phyloP scores from a whole-genome alignment of 768 basidiomycete genomes.

The Agaricus blazei region DNA sequence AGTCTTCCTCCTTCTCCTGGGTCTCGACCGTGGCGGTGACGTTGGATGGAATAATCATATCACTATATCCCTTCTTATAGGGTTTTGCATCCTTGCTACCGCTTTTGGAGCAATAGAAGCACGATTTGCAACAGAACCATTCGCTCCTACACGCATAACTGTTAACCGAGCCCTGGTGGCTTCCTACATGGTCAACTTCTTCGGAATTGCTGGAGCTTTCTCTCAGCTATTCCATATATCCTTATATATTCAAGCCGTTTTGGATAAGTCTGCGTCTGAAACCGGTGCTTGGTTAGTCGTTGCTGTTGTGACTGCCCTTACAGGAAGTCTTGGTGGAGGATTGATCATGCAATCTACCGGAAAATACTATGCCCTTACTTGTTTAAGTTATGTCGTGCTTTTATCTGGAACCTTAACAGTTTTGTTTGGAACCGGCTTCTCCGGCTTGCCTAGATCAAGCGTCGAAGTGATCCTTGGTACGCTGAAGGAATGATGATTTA shows the following conservation, averaged over 20 bases:
- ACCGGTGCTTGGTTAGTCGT: slow-evolving; percentile 51
- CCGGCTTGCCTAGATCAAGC: slow-evolving; percentile 24
- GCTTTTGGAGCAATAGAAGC: slow-evolving; percentile 44
- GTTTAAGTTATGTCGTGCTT: slow-evolving; percentile 33
- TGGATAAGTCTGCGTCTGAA: slow-evolving; percentile 38
- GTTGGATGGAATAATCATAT: slow-evolving; percentile 37
- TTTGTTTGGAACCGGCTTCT: slow-evolving; percentile 34
- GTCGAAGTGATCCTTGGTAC: slow-evolving; percentile 37
- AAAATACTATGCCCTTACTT: slow-evolving; percentile 47
- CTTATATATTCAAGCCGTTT: slow-evolving; percentile 56
- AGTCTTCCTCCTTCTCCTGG: slow-evolving; percentile 53
- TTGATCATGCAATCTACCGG: slow-evolving; percentile 55
- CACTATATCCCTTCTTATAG: slow-evolving; percentile 31
- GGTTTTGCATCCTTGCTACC: slow-evolving; percentile 26
- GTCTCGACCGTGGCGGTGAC: slow-evolving; percentile 50
- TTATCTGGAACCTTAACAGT: slow-evolving; percentile 29
- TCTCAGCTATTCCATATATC: slow-evolving; percentile 48
- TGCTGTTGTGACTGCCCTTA: slow-evolving; percentile 37
- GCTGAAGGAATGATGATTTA: slow-evolving; percentile 5
- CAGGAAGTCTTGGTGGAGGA: slow-evolving; percentile 47
- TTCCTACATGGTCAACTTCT: slow-evolving; percentile 56
- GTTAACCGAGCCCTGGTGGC: slow-evolving; percentile 44
- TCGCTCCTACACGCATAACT: slow-evolving; percentile 53
- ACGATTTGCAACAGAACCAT: slow-evolving; percentile 49
- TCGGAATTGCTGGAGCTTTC: slow-evolving; percentile 40